phyloP scores from a whole-genome alignment of 164 flowering plant species.

The Aristolochia contorta region DNA sequence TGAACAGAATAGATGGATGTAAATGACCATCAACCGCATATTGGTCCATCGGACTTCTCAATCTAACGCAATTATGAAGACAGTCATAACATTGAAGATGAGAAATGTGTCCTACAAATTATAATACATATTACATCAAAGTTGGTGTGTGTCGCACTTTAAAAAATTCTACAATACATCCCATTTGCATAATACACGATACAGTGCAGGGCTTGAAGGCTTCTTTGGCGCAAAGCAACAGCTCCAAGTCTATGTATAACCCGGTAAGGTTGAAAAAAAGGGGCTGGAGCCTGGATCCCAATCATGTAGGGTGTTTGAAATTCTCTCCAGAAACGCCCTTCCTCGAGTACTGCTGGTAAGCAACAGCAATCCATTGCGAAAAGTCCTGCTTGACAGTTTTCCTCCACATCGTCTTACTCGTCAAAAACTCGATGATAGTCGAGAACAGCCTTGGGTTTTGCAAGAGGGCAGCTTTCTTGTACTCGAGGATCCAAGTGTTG shows the following conservation, averaged over 20 bases:
- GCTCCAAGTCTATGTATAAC: background rate
- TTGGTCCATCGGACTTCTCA: no score
- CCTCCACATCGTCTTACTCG: constrained; percentile 19
- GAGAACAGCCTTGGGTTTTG: constrained; percentile 35
- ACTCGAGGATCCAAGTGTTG: constrained; percentile 77
- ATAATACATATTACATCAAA: no score
- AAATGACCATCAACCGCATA: no score
- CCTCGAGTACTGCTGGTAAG: constrained; percentile 3
- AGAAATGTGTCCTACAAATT: no score
- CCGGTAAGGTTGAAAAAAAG: background rate
- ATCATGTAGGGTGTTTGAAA: constrained; percentile 35
- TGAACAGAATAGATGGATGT: no score
- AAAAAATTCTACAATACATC: no score
- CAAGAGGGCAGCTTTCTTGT: constrained; percentile 26
- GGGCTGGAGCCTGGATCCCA: background rate
- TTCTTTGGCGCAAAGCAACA: background rate
- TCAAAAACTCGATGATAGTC: constrained; percentile 31
- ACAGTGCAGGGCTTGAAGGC: no score
- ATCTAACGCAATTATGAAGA: no score
- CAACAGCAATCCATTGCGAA: constrained; percentile 21
- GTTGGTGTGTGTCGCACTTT: no score
- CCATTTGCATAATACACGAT: no score
- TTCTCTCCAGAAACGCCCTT: constrained; percentile 2
- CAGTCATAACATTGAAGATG: no score
- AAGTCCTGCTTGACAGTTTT: constrained; percentile 20